These are phyloP conservation scores for Anthoceros angustus DNA, from an alignment of 225 moss, liverwort and hornwort genomes.

Conservation along the genomic window DNA sequence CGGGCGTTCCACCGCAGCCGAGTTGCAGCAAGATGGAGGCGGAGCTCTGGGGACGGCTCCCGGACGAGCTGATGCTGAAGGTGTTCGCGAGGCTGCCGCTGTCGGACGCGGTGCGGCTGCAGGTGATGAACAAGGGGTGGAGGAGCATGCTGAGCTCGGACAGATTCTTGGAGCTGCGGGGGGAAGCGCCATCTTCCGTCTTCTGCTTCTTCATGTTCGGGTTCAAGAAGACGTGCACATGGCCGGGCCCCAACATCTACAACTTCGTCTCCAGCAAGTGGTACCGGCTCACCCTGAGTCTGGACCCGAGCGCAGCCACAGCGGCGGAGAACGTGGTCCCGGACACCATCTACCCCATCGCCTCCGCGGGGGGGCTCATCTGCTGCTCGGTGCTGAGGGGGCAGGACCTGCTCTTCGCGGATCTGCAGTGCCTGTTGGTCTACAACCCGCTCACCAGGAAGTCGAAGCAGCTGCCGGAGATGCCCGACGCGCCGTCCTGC, in stretches of 20 bases:
- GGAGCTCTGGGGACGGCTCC: neutral
- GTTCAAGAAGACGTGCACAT: neutral
- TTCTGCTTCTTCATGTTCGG: constrained; percentile 4
- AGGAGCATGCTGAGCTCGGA: neutral
- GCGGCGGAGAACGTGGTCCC: neutral
- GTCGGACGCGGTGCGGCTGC: neutral
- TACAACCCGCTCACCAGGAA: neutral
- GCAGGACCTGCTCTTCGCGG: constrained; percentile 3
- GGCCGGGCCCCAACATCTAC: neutral
- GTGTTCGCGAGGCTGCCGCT: constrained; percentile 4
- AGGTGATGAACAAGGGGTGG: neutral
- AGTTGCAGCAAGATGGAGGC: neutral
- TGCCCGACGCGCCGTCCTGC: neutral
- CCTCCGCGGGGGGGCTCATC: neutral
- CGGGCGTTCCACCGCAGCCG: neutral
- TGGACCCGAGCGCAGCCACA: neutral
- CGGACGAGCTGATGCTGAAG: constrained; percentile 1
- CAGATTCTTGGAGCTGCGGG: neutral
- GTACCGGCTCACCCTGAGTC: neutral
- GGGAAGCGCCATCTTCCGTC: neutral
- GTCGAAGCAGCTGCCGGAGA: constrained; percentile 1
- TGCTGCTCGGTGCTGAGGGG: constrained; percentile 2
- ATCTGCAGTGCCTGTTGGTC: neutral
- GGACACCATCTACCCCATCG: constrained; percentile 3
- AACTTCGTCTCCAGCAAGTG: constrained; percentile 6